Evolutionary conservation across 2,329 filamentous ascomycete species (phyloP).

Genomic region (Epichloe bromicola): DNA sequence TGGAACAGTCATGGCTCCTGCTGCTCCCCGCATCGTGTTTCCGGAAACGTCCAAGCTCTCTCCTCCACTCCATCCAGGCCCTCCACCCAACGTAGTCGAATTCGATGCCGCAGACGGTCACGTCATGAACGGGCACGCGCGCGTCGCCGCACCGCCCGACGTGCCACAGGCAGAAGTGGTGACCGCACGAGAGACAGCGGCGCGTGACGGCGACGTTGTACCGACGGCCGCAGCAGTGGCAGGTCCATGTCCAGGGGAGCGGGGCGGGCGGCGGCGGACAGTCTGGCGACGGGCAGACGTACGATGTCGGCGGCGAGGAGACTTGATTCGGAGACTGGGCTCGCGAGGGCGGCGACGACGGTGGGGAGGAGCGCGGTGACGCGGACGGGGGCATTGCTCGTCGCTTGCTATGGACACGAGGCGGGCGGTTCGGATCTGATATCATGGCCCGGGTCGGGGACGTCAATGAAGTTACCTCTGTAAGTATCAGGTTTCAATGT

Average conservation of each 20-base stretch:
- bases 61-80: slow-evolving; percentile 1
- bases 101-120: slow-evolving; percentile 12
- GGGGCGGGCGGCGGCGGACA: slow-evolving; percentile 1
- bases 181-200: slow-evolving; percentile 26
- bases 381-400: too few species aligned
- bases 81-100: slow-evolving; percentile 18
- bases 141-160: not conserved
- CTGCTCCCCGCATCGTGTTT: not conserved
- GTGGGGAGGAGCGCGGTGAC: not conserved
- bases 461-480: too few species aligned
- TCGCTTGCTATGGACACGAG: too few species aligned
- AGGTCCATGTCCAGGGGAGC: slow-evolving; percentile 20
- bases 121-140: not conserved
- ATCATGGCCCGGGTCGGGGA: too few species aligned
- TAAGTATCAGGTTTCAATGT: too few species aligned
- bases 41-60: not conserved
- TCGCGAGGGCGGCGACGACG: not conserved
- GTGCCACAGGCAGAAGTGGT: slow-evolving; percentile 19
- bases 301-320: not conserved
- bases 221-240: slow-evolving; percentile 15
- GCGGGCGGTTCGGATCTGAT: too few species aligned
- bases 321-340: not conserved
- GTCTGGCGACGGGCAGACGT: not conserved
- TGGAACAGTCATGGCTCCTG: slow-evolving; percentile 8
- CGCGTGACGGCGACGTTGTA: slow-evolving; percentile 21